These are phyloP conservation scores for Rhodosporidiobolus sp. DNA, from an alignment of 768 basidiomycete genomes.

Conservation along the genomic window DNA sequence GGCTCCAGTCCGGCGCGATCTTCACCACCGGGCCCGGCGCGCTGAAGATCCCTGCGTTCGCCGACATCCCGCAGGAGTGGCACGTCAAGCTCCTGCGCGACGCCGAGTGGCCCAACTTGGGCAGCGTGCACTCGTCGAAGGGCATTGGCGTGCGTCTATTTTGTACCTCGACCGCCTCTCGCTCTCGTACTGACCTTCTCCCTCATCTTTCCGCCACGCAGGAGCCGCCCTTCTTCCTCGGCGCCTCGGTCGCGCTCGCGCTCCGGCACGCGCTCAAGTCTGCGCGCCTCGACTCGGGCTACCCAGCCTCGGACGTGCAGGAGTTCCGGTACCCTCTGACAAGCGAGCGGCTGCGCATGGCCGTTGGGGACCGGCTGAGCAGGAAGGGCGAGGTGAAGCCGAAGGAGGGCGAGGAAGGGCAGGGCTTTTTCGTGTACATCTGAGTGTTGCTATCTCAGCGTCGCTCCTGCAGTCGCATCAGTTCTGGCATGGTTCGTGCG, in stretches of 20 bases:
- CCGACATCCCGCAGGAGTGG: slow-evolving; percentile 42
- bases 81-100: slow-evolving; percentile 37
- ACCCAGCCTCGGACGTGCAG: slow-evolving; percentile 14
- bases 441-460: slow-evolving; percentile 2
- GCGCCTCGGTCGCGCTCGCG: slow-evolving; percentile 39
- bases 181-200: no score
- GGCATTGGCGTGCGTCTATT: slow-evolving; percentile 30
- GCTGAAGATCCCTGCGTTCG: slow-evolving; percentile 40
- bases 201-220: not conserved
- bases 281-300: slow-evolving; percentile 39
- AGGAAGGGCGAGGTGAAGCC: slow-evolving; percentile 26
- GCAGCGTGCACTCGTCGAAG: slow-evolving; percentile 26
- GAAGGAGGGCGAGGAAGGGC: slow-evolving; percentile 40
- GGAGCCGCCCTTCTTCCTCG: slow-evolving; percentile 45
- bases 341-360: slow-evolving; percentile 41
- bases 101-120: slow-evolving; percentile 36
- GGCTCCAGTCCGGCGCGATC: slow-evolving; percentile 42
- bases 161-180: slow-evolving; percentile 1
- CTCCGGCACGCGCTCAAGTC: slow-evolving; percentile 42
- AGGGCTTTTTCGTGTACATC: slow-evolving; percentile 43
- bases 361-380: slow-evolving; percentile 35
- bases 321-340: slow-evolving; percentile 41
- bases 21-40: slow-evolving; percentile 41
- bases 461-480: not conserved
- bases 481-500: not conserved